phyloP scores from a whole-genome alignment of 2,329 filamentous ascomycete species.

The Aaosphaeria arxii region DNA sequence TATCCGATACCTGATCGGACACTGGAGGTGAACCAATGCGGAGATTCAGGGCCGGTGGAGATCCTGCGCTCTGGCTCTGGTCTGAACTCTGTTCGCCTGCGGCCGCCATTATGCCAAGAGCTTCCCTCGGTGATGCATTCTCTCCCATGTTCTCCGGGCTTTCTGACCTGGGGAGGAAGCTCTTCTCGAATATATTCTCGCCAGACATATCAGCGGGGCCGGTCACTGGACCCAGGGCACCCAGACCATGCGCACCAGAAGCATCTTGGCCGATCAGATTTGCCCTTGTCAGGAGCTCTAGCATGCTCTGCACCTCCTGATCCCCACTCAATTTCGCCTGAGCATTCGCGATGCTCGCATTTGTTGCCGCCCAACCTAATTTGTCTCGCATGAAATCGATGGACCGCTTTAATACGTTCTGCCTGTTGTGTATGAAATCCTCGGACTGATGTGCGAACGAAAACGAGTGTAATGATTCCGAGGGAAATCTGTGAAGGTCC shows the following conservation, averaged over 20 bases:
- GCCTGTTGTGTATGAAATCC: slow-evolving; percentile 84
- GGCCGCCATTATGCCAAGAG: slow-evolving; percentile 14
- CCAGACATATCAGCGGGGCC: slow-evolving; percentile 72
- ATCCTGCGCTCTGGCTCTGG: slow-evolving; percentile 6
- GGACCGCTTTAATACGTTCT: slow-evolving; percentile 88
- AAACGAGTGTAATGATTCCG: slow-evolving; percentile 95
- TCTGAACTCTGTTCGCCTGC: slow-evolving; percentile 17
- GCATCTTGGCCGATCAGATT: slow-evolving; percentile 72
- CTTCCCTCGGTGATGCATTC: no score
- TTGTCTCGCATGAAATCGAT: slow-evolving; percentile 96
- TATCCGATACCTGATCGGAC: slow-evolving; percentile 21
- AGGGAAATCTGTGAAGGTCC: slow-evolving; percentile 88
- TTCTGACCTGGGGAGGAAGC: slow-evolving; percentile 59
- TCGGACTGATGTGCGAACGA: slow-evolving; percentile 96
- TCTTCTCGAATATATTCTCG: slow-evolving; percentile 81
- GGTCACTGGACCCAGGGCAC: slow-evolving; percentile 65
- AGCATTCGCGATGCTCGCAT: slow-evolving; percentile 74
- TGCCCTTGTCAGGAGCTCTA: slow-evolving; percentile 80
- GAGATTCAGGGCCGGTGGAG: neutral
- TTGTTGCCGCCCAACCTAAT: slow-evolving; percentile 74
- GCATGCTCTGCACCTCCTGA: slow-evolving; percentile 82
- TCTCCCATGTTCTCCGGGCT: slow-evolving; percentile 37
- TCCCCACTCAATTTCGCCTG: slow-evolving; percentile 82
- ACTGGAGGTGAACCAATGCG: slow-evolving; percentile 10
- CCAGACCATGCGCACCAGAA: slow-evolving; percentile 49